These are phyloP conservation scores for Fusarium sp. DNA, from an alignment of 2,329 filamentous ascomycete species.

Conservation along the genomic window DNA sequence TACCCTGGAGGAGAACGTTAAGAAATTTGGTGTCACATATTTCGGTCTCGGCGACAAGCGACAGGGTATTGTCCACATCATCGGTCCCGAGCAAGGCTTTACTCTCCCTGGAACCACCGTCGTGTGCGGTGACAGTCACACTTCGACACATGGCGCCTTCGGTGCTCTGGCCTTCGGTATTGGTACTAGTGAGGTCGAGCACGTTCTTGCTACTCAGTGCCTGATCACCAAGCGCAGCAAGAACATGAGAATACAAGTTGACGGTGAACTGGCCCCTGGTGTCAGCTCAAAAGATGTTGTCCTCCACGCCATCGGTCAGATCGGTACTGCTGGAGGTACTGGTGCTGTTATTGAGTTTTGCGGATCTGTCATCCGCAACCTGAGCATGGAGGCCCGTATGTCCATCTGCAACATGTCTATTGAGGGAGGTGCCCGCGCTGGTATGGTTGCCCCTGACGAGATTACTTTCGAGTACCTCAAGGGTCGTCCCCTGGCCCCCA, in stretches of 20 bases:
- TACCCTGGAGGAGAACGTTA: slow-evolving; percentile 97
- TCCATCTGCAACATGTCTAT: slow-evolving; percentile 99
- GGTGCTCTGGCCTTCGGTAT: slow-evolving; percentile 96
- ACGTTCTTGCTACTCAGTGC: slow-evolving; percentile 96
- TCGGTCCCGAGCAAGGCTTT: slow-evolving; percentile 98
- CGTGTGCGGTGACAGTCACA: slow-evolving; percentile 98
- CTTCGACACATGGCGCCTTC: slow-evolving; percentile 97
- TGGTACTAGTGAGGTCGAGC: slow-evolving; percentile 97
- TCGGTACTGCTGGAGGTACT: slow-evolving; percentile 94
- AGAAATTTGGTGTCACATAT: slow-evolving; percentile 95
- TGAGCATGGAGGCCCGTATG: slow-evolving; percentile 98
- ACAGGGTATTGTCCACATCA: slow-evolving; percentile 98
- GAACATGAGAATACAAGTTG: slow-evolving; percentile 98
- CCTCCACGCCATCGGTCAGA: slow-evolving; percentile 90
- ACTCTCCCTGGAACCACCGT: slow-evolving; percentile 96
- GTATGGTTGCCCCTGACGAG: slow-evolving; percentile 96
- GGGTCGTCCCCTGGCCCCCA: slow-evolving; percentile 87
- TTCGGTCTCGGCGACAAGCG: slow-evolving; percentile 96
- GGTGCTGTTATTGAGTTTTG: slow-evolving; percentile 98
- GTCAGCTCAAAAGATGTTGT: slow-evolving; percentile 97
- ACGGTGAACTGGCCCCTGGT: slow-evolving; percentile 88
- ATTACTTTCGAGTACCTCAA: slow-evolving; percentile 96
- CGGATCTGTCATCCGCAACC: slow-evolving; percentile 86
- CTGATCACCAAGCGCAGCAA: slow-evolving; percentile 95
- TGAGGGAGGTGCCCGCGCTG: slow-evolving; percentile 92